phyloP scores from a whole-genome alignment of 306 rosid species.

The Vicia faba region DNA sequence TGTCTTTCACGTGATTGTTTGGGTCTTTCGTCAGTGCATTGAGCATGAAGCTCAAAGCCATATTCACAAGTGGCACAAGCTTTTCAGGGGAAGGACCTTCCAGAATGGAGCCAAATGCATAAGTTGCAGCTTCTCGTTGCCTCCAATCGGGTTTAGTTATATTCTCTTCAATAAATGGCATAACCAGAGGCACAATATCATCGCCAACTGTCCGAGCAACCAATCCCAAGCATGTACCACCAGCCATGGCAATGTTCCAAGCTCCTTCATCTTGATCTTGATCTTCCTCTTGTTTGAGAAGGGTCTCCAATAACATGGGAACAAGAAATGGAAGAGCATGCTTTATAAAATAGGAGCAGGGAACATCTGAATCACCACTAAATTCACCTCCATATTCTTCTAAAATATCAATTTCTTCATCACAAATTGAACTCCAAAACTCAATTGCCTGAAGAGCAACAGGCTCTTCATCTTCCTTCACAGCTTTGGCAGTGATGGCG shows the following conservation, averaged over 20 bases:
- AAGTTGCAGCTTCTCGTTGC: constrained; percentile 94
- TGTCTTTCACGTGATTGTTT: constrained; percentile 89
- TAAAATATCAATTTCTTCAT: constrained; percentile 86
- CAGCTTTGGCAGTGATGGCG: constrained; percentile 86
- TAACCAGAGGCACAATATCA: constrained; percentile 84
- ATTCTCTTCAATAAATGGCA: constrained; percentile 93
- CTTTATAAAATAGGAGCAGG: constrained; percentile 82
- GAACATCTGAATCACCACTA: constrained; percentile 76
- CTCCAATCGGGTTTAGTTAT: constrained; percentile 91
- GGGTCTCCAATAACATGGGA: constrained; percentile 83
- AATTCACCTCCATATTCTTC: constrained; percentile 91
- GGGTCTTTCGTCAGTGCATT: constrained; percentile 78
- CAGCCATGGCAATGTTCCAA: constrained; percentile 99
- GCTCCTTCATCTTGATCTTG: constrained; percentile 99
- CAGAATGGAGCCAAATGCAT: constrained; percentile 92
- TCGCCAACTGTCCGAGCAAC: constrained; percentile 95
- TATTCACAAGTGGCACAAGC: constrained; percentile 76
- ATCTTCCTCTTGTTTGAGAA: constrained; percentile 91
- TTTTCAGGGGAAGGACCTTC: constrained; percentile 95
- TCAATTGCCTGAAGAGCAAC: constrained; percentile 94
- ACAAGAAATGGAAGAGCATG: constrained; percentile 86
- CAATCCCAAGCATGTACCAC: constrained; percentile 93
- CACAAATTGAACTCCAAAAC: constrained; percentile 96
- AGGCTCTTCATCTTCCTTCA: constrained; percentile 87
- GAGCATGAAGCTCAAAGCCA: constrained; percentile 80